phyloP scores from a whole-genome alignment of 305 asterid species.

The Solanum hybrid region DNA sequence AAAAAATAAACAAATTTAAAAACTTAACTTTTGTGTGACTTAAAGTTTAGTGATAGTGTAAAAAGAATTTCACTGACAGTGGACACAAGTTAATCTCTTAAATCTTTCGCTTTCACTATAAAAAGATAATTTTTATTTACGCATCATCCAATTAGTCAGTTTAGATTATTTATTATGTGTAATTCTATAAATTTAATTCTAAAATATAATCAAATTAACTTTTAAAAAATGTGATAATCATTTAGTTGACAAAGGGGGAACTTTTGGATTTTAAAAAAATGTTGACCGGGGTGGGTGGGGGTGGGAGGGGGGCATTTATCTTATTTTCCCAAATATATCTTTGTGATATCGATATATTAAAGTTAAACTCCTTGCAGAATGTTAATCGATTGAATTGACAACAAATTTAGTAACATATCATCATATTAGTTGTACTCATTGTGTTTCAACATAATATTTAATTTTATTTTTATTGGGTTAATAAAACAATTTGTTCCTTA shows the following conservation, averaged over 20 bases:
- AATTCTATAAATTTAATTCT: too few relatives aligned
- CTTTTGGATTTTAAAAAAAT: too few relatives aligned
- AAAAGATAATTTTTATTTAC: too few relatives aligned
- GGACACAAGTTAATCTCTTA: too few relatives aligned
- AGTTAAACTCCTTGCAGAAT: background rate
- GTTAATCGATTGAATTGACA: background rate
- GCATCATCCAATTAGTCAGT: too few relatives aligned
- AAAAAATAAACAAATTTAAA: too few relatives aligned
- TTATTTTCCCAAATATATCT: background rate
- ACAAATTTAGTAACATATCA: background rate
- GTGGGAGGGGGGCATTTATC: background rate
- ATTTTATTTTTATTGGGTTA: background rate
- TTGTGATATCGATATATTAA: background rate
- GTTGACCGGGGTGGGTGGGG: too few relatives aligned
- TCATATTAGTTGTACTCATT: background rate
- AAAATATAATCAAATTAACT: background rate
- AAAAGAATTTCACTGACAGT: too few relatives aligned
- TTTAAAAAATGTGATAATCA: background rate
- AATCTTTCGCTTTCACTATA: too few relatives aligned
- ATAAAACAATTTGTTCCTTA: background rate
- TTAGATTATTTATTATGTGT: too few relatives aligned
- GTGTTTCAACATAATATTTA: background rate
- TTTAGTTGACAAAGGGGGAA: background rate
- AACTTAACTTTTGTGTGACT: too few relatives aligned
- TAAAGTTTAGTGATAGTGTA: too few relatives aligned